Percentiles rank a stretch among this genome's conserved stretches.
Conservation (phyloP, 1,139 yeast species). For the Ogataea hybrid region DNA sequence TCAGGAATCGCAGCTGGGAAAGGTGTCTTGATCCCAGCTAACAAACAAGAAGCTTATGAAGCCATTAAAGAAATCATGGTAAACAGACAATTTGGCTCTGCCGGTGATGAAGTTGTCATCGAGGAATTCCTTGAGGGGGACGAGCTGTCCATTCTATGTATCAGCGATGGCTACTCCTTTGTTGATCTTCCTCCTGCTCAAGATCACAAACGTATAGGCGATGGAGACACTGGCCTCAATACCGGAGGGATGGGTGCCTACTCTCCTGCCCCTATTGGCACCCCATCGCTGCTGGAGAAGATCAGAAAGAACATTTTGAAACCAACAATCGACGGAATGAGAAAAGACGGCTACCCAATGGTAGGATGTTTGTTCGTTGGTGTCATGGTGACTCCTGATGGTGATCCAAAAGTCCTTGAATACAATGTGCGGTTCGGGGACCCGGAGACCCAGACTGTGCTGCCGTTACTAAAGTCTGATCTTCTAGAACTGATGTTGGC, state of each 20-base stretch:
- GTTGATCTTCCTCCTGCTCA: constrained; percentile 96
- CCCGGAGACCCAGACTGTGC: constrained; percentile 97
- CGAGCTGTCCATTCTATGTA: constrained; percentile 88
- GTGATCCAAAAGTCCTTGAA: constrained; percentile 90
- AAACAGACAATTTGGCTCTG: constrained; percentile 82
- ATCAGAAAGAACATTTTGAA: constrained; percentile 73
- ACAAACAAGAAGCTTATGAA: constrained; percentile 77
- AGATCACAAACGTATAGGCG: constrained; percentile 94
- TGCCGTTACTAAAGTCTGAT: constrained; percentile 89
- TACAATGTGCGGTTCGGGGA: constrained; percentile 98
- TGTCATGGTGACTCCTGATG: constrained; percentile 76
- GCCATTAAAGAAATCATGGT: constrained; percentile 92
- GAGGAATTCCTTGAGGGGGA: constrained; percentile 98
- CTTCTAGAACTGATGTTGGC: constrained; percentile 91
- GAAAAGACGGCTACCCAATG: constrained; percentile 93
- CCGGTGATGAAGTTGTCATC: constrained; percentile 95
- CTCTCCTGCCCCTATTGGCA: constrained; percentile 94
- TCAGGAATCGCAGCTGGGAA: constrained; percentile 99
- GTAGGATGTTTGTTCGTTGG: constrained; percentile 98
- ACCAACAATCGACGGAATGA: constrained; percentile 96
- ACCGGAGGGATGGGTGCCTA: constrained; percentile 99
- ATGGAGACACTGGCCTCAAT: constrained; percentile 90
- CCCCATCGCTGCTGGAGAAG: constrained; percentile 62
- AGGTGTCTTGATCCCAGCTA: constrained; percentile 91
- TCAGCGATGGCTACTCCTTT: constrained; percentile 92